phyloP scores from a whole-genome alignment of 345 rosid genomes.

The Excoecaria cochinchinensis region DNA sequence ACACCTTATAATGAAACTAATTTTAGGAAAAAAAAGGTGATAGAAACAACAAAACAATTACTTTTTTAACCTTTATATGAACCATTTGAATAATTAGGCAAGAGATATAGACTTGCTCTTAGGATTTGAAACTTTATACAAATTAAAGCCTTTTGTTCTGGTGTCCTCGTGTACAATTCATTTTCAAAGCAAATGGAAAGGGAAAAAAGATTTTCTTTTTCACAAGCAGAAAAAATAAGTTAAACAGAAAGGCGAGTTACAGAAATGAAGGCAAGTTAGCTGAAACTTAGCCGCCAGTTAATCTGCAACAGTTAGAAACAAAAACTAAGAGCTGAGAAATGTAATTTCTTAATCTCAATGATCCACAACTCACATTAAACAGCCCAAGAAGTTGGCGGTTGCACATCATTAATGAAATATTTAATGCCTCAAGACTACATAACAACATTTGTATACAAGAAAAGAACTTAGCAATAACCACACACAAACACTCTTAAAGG shows the following conservation, averaged over 20 bases:
- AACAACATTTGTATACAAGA: background rate
- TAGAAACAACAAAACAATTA: too few relatives aligned
- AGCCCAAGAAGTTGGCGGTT: background rate
- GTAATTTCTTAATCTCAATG: background rate
- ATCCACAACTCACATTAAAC: background rate
- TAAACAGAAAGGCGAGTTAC: background rate
- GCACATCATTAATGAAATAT: background rate
- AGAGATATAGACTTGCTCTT: too few relatives aligned
- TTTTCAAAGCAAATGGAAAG: too few relatives aligned
- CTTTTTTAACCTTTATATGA: too few relatives aligned
- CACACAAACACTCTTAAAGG: background rate
- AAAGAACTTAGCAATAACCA: background rate
- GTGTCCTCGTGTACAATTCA: too few relatives aligned
- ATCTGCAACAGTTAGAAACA: background rate
- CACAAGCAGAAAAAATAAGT: conserved; percentile 12
- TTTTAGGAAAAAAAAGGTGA: too few relatives aligned
- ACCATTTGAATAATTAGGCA: too few relatives aligned
- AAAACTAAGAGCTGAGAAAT: background rate
- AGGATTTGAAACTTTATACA: too few relatives aligned
- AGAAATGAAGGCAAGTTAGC: background rate
- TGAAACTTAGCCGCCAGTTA: background rate
- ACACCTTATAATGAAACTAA: too few relatives aligned
- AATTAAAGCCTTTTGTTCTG: too few relatives aligned
- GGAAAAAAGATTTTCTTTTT: too few relatives aligned
- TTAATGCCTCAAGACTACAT: background rate